Evolutionary conservation across 2,329 filamentous ascomycete species (phyloP), one percentile per base, ranked within the genome.

Genomic region (Leptographium flavum): DNA sequence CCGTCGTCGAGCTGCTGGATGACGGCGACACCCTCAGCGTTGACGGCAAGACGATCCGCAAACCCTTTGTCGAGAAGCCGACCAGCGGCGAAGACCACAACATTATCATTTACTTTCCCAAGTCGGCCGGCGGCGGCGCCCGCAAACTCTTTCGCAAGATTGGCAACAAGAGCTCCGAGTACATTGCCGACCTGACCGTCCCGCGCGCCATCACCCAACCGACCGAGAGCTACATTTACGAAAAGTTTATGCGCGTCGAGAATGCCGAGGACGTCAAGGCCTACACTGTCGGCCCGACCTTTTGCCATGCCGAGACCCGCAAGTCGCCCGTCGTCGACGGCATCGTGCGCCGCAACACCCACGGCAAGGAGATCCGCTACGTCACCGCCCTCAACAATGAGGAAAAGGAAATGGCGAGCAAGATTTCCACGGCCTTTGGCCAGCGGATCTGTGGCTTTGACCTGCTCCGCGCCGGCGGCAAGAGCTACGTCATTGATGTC

Each of bases 51-150:
- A 62, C 79, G 4, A 72, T 98, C 39, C 81, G 74, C 54, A 98
- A 98, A 59, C 92, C 92, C 0, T 98, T 98, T 58, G 92, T 98
- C 32, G 92, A 98, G 60, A 98, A 98, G 61, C 92, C 92, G 0
- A 88, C 87, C n/a, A 95, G 86, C 57, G 92, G 92, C 30, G 92
- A 98, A 63, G 90, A 98, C 57, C 92, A 98, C 66, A 98, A 98
- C 60, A 94, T 98, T 55, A 83, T 94, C 63, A 95, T 98, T 46
- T 98, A 96, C 65, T 96, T 93, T 57, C 86, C 90, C 21, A 83
- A 81, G 50, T 83, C 85, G 36, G 76, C 84, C 40, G 87, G 88
- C 4, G 88, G 90, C 40, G 92, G 92, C 48, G 93, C 87, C 23
- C 76, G 93, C 47, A 85, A 90, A 53, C 74, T 98, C 4, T 98